phyloP scores from a whole-genome alignment of 805 yeast species.

The Hermanozyma aechmeae region DNA sequence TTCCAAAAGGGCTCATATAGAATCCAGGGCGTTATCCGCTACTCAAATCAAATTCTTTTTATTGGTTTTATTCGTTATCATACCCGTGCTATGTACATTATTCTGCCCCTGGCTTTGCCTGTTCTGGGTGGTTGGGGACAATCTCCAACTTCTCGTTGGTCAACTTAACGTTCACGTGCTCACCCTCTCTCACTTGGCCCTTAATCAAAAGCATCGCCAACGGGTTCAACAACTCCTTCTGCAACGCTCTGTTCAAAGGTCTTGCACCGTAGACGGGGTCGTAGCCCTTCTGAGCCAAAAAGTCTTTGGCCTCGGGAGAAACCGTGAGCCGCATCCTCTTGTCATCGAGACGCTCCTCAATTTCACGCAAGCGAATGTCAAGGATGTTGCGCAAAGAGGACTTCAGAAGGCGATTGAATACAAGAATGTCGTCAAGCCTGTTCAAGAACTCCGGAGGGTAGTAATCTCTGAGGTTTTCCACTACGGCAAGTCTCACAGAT shows the following conservation, averaged over 20 bases:
- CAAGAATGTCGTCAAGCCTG: slow-evolving; percentile 87
- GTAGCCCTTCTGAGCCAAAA: slow-evolving; percentile 81
- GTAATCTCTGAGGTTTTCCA: slow-evolving; percentile 55
- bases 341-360: slow-evolving; percentile 67
- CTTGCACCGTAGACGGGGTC: slow-evolving; percentile 93
- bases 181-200: slow-evolving; percentile 52
- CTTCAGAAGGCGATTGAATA: slow-evolving; percentile 84
- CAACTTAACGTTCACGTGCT: slow-evolving; percentile 19
- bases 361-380: slow-evolving; percentile 74
- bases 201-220: slow-evolving; percentile 71
- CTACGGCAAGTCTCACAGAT: slow-evolving; percentile 46
- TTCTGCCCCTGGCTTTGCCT: not conserved
- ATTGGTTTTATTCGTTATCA: not conserved
- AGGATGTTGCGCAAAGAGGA: slow-evolving; percentile 69
- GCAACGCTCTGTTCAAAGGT: slow-evolving; percentile 86
- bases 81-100: too few species aligned
- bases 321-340: slow-evolving; percentile 61
- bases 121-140: slow-evolving; percentile 23
- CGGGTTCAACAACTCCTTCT: slow-evolving; percentile 77
- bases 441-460: slow-evolving; percentile 96
- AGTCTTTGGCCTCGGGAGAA: slow-evolving; percentile 56
- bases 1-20: slow-evolving; percentile 2
- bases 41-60: not conserved
- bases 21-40: not conserved
- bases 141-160: slow-evolving; percentile 17